Base-by-base conservation (phyloP, 768 basidiomycete genomes). In the Pleurotus tuoliensis region DNA sequence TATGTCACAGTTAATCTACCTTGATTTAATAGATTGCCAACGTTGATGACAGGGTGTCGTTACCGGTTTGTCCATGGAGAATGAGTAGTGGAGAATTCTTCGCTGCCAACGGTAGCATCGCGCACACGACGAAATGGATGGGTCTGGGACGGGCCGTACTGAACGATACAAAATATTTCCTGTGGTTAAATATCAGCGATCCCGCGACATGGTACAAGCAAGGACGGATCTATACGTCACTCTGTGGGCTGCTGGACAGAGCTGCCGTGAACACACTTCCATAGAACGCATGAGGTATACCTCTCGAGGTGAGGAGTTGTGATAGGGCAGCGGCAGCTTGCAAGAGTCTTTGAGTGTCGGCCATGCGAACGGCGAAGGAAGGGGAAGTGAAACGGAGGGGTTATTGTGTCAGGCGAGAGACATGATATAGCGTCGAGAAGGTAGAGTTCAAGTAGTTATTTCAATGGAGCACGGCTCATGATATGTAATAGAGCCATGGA, bases 11-110 rank as follows among this genome's bases (percentile, higher is more conserved):
- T 89, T 59, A 94, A 71, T 56, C 90, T 92, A 63, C 59, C 24
- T 24, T 34, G 24, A 13, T 39, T 52, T 24, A 52, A 58, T 56
- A 15, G 41, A 50, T 52, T 56, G 56, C 45, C 47, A 56, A 52
- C 57, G 54, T 57, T 45, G 47, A 47, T 34, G 47, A 50, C 6
- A 49, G 20, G 51, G 24, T 56, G 27, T 45, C 63, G 74, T 56
- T 67, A 90, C 90, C 92, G 81, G 64, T 91, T 90, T 56, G 86
- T 90, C 91, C 91, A 92, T n/a, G 91, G 86, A 0, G 91, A 90
- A 62, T 86, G 80, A 11, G 81, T 86, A 18, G 80, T 77, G 7
- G 84, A 80, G 62, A 91, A 82, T 63, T 86, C 80, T 34, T 83
- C 78, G 64, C 75, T 84, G 25, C 81, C 82, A 27, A 82, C 71